Evolutionary conservation across 1,284 basidiomycete genomes (phyloP), one percentile per base, ranked within the genome.

Genomic region (Heterobasidion annosum): DNA sequence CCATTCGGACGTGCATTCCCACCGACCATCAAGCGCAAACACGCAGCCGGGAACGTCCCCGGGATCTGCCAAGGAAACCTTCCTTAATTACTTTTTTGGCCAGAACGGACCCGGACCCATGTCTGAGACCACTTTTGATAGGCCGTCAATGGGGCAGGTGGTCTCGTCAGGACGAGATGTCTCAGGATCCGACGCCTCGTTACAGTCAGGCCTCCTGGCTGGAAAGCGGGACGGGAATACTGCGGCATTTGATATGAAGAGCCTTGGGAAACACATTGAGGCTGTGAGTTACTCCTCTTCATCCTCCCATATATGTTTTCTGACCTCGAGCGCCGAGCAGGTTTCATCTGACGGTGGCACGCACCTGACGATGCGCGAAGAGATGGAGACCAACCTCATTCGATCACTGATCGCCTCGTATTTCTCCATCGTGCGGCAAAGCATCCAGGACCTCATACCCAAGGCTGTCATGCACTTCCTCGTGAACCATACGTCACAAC

Each of bases 201-300:
- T 80, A 50, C 73, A 75, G 25, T 69, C 76, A 10, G 85, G 86
- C 1, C 65, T 88, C 37, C 75, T 87, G 79, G 78, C 81, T 46
- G 78, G 83, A 34, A 85, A 80, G 69, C 69, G 82, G 54, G 91
- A 93, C 63, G 87, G 84, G 53, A 88, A 77, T 65, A 89, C 81
- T 62, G 90, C 94, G 50, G 94, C 92, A 42, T 98, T 85, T 69
- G 95, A 99, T 69, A 99, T 99, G 97, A 98, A 95, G 79, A 96
- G 93, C 65, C 76, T 99, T 50, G 93, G 95, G 57, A 95, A 90
- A 73, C 96, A 99, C 64, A 90, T 96, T 58, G 93, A 95, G 70
- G 88, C 90, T 61, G 89, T 93, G 63, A 77, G 89, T 82, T 8
- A 47, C 34, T 25, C 16, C 52, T 51, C 32, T 34, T 50, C 52